A percentile compares a stretch with the other conserved stretches of the same genome.
Conservation (phyloP, 2,329 filamentous ascomycete species). For the Calonectria ilicicola region DNA sequence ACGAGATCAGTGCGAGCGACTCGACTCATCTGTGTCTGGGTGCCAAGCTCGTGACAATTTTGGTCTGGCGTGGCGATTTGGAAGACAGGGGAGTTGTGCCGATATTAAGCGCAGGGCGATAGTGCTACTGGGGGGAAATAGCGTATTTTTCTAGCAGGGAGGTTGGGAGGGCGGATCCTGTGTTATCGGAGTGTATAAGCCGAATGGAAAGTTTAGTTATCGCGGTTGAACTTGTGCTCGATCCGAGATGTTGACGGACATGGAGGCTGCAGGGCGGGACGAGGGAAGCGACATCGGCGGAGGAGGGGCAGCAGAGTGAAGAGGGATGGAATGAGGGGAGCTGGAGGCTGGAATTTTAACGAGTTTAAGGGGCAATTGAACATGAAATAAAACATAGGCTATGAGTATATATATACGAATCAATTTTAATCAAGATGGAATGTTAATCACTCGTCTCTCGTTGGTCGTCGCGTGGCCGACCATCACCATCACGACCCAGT, state of each 20-base stretch:
- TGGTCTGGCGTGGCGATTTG: neutral
- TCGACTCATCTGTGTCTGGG: neutral
- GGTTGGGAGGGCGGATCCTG: neutral
- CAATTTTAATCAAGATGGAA: neutral
- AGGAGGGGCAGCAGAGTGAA: neutral
- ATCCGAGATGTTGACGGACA: neutral
- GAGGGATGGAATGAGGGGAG: neutral
- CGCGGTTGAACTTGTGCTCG: neutral
- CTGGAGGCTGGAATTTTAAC: neutral
- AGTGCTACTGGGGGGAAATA: neutral
- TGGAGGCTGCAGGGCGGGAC: neutral
- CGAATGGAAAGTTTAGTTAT: neutral
- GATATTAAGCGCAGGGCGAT: conserved; percentile 14
- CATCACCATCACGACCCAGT: neutral
- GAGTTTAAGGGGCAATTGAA: neutral
- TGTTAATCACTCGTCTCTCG: neutral
- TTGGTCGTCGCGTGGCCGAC: neutral
- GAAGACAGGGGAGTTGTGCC: conserved; percentile 11
- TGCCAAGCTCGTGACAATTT: neutral
- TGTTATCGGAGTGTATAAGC: neutral
- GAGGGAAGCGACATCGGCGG: conserved; percentile 11
- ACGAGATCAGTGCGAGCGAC: neutral
- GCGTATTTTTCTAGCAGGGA: neutral
- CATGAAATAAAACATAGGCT: neutral
- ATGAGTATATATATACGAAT: neutral